Conservation (phyloP, 306 rosid genomes). For the Glycyrrhiza uralensis region DNA sequence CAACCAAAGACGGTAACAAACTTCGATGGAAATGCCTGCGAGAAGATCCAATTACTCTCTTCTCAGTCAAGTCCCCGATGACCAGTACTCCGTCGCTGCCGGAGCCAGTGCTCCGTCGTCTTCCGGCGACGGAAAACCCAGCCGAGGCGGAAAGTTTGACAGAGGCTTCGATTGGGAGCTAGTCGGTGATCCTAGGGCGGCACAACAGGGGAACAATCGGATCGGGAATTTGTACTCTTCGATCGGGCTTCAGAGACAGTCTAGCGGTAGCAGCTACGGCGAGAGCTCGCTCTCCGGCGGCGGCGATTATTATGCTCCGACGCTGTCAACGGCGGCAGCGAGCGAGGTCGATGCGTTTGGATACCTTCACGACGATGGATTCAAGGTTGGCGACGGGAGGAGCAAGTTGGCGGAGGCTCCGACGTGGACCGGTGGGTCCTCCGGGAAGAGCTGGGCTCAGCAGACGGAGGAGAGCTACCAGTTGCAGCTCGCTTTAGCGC, state of each 20-base stretch:
- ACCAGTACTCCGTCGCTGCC: slow-evolving; percentile 38
- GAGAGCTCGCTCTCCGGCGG: slow-evolving; percentile 95
- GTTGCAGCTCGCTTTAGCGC: slow-evolving; percentile 84
- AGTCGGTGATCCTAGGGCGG: slow-evolving; percentile 55
- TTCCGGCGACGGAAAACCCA: slow-evolving; percentile 63
- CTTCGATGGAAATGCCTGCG: slow-evolving; percentile 78
- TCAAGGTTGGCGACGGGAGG: slow-evolving; percentile 46
- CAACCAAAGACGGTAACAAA: background rate
- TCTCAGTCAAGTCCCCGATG: slow-evolving; percentile 76
- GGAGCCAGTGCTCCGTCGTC: slow-evolving; percentile 45
- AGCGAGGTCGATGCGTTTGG: slow-evolving; percentile 71
- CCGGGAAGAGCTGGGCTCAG: slow-evolving; percentile 97
- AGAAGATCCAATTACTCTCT: slow-evolving; percentile 88
- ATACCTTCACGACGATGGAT: slow-evolving; percentile 55
- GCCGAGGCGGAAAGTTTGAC: slow-evolving; percentile 44
- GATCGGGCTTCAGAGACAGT: slow-evolving; percentile 88
- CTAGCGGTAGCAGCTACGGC: slow-evolving; percentile 94
- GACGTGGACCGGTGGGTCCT: slow-evolving; percentile 46
- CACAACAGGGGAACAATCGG: slow-evolving; percentile 62
- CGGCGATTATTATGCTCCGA: slow-evolving; percentile 80
- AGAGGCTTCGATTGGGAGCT: slow-evolving; percentile 76
- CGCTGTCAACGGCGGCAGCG: slow-evolving; percentile 54
- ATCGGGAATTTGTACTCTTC: slow-evolving; percentile 63
- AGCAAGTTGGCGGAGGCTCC: slow-evolving; percentile 43
- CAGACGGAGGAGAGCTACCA: slow-evolving; percentile 99